Conservation (phyloP, 805 yeast genomes). For the Myxozyma geophila region DNA sequence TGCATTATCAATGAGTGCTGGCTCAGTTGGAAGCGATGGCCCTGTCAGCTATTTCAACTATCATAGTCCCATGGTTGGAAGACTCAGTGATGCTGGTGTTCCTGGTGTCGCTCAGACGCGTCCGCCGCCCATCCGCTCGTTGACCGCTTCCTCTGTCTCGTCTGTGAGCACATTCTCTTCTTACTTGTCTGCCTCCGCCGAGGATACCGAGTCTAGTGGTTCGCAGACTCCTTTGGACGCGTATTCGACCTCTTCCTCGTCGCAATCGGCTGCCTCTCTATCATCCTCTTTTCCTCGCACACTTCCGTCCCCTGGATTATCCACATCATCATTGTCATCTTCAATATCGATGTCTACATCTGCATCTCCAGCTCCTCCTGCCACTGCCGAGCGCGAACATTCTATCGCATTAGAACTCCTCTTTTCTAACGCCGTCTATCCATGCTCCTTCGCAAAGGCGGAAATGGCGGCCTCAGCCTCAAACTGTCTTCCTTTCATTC, state of each 20-base stretch:
- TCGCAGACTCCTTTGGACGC: not conserved
- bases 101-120: not conserved
- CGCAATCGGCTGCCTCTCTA: constrained; percentile 2
- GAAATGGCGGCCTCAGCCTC: constrained; percentile 9
- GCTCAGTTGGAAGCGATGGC: not conserved
- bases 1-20: not conserved
- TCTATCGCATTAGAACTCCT: constrained; percentile 1
- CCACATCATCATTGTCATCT: constrained; percentile 12
- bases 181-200: not conserved
- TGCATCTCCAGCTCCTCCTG: not conserved
- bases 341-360: constrained; percentile 4
- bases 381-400: not conserved
- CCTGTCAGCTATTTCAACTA: not conserved
- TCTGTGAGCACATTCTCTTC: constrained; percentile 13
- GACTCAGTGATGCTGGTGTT: constrained; percentile 2
- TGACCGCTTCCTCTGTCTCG: constrained; percentile 4
- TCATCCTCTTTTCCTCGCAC: constrained; percentile 10
- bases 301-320: constrained; percentile 10
- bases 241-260: constrained; percentile 2
- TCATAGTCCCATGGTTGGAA: not conserved
- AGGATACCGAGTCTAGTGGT: not conserved
- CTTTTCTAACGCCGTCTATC: not conserved
- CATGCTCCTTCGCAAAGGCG: constrained; percentile 11
- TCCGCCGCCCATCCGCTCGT: constrained; percentile 3
- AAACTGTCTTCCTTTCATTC: constrained; percentile 22